Conservation (phyloP, 2,329 filamentous ascomycete species). For the Colletotrichum spinosum region DNA sequence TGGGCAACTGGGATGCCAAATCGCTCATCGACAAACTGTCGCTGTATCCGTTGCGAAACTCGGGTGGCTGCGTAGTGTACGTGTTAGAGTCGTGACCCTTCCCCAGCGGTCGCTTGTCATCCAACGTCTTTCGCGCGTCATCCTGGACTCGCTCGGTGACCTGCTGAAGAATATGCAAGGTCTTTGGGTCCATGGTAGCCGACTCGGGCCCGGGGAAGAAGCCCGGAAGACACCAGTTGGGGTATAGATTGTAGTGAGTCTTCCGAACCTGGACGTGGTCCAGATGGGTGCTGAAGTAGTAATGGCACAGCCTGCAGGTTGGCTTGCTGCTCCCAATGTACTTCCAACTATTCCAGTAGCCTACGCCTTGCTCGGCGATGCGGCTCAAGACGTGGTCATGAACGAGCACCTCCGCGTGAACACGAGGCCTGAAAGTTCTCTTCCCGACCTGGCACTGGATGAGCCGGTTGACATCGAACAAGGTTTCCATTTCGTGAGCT, state of each 20-base stretch:
- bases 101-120: constrained; percentile 41
- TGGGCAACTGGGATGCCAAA: neutral
- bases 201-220: constrained; percentile 37
- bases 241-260: constrained; percentile 53
- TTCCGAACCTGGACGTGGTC: constrained; percentile 41
- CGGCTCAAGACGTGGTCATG: constrained; percentile 39
- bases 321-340: constrained; percentile 58
- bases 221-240: constrained; percentile 52
- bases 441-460: constrained; percentile 39
- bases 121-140: constrained; percentile 44
- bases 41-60: neutral
- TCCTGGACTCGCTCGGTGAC: constrained; percentile 44
- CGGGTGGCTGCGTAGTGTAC: constrained; percentile 23
- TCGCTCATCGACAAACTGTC: neutral
- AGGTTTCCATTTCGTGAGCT: constrained; percentile 39
- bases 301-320: constrained; percentile 51
- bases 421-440: constrained; percentile 41
- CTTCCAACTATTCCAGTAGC: constrained; percentile 46
- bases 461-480: constrained; percentile 40
- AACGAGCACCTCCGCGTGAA: constrained; percentile 51
- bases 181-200: neutral
- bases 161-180: constrained; percentile 41
- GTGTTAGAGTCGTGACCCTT: constrained; percentile 50
- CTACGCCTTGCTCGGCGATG: neutral
- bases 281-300: constrained; percentile 48